Conservation (phyloP, 768 basidiomycete species). For the Brasilioporus rufonigricans region DNA sequence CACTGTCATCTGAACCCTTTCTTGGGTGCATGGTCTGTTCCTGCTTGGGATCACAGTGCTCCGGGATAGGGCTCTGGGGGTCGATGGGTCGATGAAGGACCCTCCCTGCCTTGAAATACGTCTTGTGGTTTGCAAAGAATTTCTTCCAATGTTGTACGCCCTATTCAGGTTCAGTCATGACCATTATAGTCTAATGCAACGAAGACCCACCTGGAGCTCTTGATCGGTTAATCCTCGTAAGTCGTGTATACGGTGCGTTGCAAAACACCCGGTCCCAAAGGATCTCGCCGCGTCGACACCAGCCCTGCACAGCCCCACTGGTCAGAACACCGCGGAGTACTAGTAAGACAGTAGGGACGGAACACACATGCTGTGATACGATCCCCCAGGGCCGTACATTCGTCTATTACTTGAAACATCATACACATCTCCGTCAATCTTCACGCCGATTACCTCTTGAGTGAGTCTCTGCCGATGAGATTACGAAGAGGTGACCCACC, state of each 20-base stretch:
- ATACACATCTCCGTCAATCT: conserved; percentile 93
- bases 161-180: conserved; percentile 36
- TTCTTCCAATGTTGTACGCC: conserved; percentile 84
- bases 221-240: conserved; percentile 71
- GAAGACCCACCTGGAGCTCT: conserved; percentile 62
- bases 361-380: conserved; percentile 68
- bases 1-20: conserved; percentile 26
- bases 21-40: conserved; percentile 29
- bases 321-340: conserved; percentile 25
- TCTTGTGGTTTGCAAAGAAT: conserved; percentile 81
- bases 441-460: conserved; percentile 12
- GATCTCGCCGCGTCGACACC: conserved; percentile 89
- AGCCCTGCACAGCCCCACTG: conserved; percentile 46
- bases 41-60: conserved; percentile 70
- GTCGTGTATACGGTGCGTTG: conserved; percentile 88
- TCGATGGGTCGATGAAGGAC: conserved; percentile 78
- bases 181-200: not conserved
- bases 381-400: conserved; percentile 85
- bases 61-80: conserved; percentile 69
- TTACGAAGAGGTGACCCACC: conserved; percentile 41
- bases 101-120: conserved; percentile 74
- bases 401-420: conserved; percentile 80
- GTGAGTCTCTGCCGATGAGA: conserved; percentile 3
- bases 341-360: not conserved
- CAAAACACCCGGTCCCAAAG: conserved; percentile 93